Evolutionary conservation across 164 flowering plant species (phyloP), one percentile per base, ranked within the genome.

Genomic region (Chimonanthus salicifolius): DNA sequence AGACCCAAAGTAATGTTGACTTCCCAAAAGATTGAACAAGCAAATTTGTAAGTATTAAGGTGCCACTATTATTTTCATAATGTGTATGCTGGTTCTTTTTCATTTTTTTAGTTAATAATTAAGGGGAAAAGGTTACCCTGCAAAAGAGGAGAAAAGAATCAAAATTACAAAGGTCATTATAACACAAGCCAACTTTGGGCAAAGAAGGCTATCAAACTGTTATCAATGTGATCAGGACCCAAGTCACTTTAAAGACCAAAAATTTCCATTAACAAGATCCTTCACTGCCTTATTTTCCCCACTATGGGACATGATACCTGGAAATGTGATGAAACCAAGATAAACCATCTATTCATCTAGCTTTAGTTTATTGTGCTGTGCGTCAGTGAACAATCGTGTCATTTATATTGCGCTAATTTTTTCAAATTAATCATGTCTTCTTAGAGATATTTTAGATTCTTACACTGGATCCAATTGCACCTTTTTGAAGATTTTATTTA

Each of bases 21-120:
- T 67, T 97, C 99, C 64, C 96, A 93, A 80, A 93, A 90, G 86
- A 97, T 92, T 67, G 97, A 93, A 76, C 94, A 90, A 78, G 97
- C 92, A 75, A 95, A 93, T 80, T 79, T 93, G 99, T 96, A 86
- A 4, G 98, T 85, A 60, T 63, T 75, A 15, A 60, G 16, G 21
- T 69, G 54, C 33, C 44, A 45, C 72, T 76, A 18, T 58, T 47
- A 8, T 16, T 45, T 64, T 4, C 68, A 21, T 64, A 21, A 45
- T 68, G 72, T 13, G 54, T 69, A 2, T 62, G 60, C 63, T 47
- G 63, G 60, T 70, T 50, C 70, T 49, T 6, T 47, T 48, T 75
- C 49, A 16, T 46, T 18, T 2, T 13, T 70, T 20, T 58, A 11
- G 43, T 60, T 60, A 72, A 18, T n/a, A 45, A 45, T 44, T 63